These are phyloP conservation scores for Pseudopyrenochaeta lycopersici DNA, from an alignment of 2,329 filamentous ascomycete genomes.

Conservation along the genomic window DNA sequence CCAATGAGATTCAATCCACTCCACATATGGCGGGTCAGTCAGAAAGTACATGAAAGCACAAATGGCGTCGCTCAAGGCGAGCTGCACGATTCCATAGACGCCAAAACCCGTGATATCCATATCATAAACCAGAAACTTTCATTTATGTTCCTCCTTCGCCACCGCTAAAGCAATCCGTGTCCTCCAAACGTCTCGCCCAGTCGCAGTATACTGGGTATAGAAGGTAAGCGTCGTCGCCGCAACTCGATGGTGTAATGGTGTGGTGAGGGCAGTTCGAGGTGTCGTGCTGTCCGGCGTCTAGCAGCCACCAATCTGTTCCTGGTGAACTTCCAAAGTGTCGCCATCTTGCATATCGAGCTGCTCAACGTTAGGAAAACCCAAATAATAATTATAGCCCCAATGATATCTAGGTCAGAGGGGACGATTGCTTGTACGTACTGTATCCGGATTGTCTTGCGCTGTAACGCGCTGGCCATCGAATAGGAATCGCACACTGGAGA, in stretches of 20 bases:
- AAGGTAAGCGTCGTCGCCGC: conserved; percentile 2
- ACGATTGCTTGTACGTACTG: conserved; percentile 67
- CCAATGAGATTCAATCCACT: conserved; percentile 18
- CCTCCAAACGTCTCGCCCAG: conserved; percentile 12
- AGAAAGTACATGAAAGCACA: conserved; percentile 36
- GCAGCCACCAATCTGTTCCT: conserved; percentile 91
- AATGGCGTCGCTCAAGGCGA: conserved; percentile 27
- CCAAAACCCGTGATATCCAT: conserved; percentile 39
- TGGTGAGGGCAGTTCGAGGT: conserved; percentile 7
- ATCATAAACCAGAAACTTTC: conserved; percentile 22
- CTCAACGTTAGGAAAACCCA: conserved; percentile 16
- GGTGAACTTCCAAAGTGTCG: conserved; percentile 95
- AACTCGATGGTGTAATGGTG: conserved; percentile 3
- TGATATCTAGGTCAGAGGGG: background rate
- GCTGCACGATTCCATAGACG: conserved; percentile 35
- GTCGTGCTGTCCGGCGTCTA: conserved; percentile 31
- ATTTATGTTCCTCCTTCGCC: conserved; percentile 26
- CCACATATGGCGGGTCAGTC: conserved; percentile 17
- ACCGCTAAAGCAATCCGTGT: conserved; percentile 25
- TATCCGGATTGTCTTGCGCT: conserved; percentile 87
- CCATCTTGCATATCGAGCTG: conserved; percentile 97
- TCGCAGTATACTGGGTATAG: conserved; percentile 7
- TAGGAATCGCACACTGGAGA: conserved; percentile 86
- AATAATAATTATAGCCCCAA: background rate
- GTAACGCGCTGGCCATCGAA: conserved; percentile 96